A percentile compares a stretch with the other conserved stretches of the same genome.
These are phyloP conservation scores for Euphorbia peplus DNA, from an alignment of 345 rosid species.

Conservation along the genomic window DNA sequence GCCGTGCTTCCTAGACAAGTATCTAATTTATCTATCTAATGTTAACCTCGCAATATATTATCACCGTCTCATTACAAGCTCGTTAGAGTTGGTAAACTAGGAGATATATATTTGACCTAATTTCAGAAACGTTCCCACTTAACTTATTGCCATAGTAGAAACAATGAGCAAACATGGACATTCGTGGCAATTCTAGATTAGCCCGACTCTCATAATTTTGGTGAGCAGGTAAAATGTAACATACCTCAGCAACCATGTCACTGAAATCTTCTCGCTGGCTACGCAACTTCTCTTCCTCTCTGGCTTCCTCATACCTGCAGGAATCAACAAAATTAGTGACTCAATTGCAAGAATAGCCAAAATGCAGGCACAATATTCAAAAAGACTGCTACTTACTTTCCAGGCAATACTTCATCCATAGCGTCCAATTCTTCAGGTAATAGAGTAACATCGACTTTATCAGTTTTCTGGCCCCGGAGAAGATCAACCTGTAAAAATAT, in stretches of 20 bases:
- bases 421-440: constrained; percentile 92
- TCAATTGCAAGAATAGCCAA: background rate
- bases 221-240: background rate
- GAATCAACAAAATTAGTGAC: constrained; percentile 10
- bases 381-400: constrained; percentile 59
- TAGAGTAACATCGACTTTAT: constrained; percentile 79
- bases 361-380: background rate
- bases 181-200: background rate
- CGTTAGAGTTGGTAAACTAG: background rate
- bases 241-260: constrained; percentile 98
- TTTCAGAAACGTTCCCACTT: too few relatives aligned
- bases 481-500: constrained; percentile 72
- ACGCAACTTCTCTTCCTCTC: constrained; percentile 91
- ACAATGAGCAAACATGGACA: background rate
- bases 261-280: constrained; percentile 95
- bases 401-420: constrained; percentile 86
- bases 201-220: background rate
- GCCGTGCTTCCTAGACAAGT: too few relatives aligned
- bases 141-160: background rate
- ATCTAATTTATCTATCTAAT: too few relatives aligned
- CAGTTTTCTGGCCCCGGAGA: constrained; percentile 88
- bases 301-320: constrained; percentile 90
- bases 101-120: too few relatives aligned
- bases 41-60: too few relatives aligned
- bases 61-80: too few relatives aligned